Percentiles rank a stretch among this genome's conserved stretches.
These are phyloP conservation scores for Erythrophleum ivorense DNA, from an alignment of 331 rosid genomes.

Conservation along the genomic window DNA sequence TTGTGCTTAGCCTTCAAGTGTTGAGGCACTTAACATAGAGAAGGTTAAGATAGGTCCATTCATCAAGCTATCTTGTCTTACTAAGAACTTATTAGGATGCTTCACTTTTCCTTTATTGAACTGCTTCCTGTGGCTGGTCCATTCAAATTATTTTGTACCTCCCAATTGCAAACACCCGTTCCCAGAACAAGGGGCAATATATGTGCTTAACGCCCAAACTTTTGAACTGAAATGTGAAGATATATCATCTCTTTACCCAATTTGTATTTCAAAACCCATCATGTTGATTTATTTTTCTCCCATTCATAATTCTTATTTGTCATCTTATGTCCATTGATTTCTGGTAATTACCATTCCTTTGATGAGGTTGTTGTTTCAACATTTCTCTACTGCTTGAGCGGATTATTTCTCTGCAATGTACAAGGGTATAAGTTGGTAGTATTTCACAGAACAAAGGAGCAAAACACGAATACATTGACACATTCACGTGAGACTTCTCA, in stretches of 20 bases:
- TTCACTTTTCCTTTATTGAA: too few species aligned
- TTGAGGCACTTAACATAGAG: neutral
- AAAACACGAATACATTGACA: too few species aligned
- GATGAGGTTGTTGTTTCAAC: neutral
- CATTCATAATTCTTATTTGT: neutral
- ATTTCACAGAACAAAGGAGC: neutral
- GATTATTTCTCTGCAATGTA: neutral
- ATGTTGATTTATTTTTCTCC: slow-evolving; percentile 32
- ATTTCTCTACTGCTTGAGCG: neutral
- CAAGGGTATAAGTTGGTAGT: neutral
- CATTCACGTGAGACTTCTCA: neutral
- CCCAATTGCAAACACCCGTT: too few species aligned
- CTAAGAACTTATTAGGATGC: too few species aligned
- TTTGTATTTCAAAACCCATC: slow-evolving; percentile 1
- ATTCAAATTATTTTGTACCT: too few species aligned
- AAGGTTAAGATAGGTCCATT: too few species aligned
- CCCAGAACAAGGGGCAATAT: slow-evolving; percentile 2
- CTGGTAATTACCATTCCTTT: neutral
- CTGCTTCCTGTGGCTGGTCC: too few species aligned
- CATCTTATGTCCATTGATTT: neutral
- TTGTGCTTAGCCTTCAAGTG: neutral
- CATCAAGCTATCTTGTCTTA: too few species aligned
- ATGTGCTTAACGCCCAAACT: slow-evolving; percentile 11
- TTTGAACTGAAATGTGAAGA: slow-evolving; percentile 33
- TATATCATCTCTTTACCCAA: neutral